These are phyloP conservation scores for Crithidia acanthocephali DNA, from an alignment of 208 protist species.

Conservation along the genomic window DNA sequence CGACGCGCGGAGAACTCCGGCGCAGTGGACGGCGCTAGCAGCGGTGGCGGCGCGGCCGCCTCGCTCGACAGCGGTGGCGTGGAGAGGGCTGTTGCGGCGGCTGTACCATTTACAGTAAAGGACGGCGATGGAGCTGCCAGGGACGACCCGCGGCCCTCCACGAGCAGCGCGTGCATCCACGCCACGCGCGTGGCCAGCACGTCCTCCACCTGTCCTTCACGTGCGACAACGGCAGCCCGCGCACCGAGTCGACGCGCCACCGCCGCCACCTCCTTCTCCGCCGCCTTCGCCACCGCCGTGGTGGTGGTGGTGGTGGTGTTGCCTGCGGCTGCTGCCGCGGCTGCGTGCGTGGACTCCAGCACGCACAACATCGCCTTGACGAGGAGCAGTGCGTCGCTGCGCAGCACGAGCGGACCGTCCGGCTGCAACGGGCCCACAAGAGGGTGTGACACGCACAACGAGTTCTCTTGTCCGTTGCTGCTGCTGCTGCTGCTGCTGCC, in stretches of 20 bases:
- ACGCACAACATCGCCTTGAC: slow-evolving; percentile 29
- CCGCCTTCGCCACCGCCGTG: neutral
- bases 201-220: slow-evolving; percentile 30
- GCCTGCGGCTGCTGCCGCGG: neutral
- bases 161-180: slow-evolving; percentile 29
- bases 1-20: neutral
- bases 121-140: too few relatives aligned
- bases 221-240: slow-evolving; percentile 24
- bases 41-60: neutral
- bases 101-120: too few relatives aligned
- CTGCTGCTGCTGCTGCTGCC: neutral
- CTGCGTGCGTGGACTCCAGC: neutral
- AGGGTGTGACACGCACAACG: neutral
- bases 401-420: slow-evolving; percentile 19
- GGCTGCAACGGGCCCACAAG: slow-evolving; percentile 15
- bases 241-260: slow-evolving; percentile 25
- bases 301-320: neutral
- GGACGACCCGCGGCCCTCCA: slow-evolving; percentile 19
- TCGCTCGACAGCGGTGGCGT: neutral
- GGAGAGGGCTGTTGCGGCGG: neutral
- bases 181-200: slow-evolving; percentile 8
- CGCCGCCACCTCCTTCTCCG: slow-evolving; percentile 8
- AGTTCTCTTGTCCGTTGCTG: neutral
- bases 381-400: slow-evolving; percentile 25
- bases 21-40: neutral